Evolutionary conservation across 306 rosid species (phyloP), one percentile per base, ranked within the genome.

Genomic region (Vigna mungo): DNA sequence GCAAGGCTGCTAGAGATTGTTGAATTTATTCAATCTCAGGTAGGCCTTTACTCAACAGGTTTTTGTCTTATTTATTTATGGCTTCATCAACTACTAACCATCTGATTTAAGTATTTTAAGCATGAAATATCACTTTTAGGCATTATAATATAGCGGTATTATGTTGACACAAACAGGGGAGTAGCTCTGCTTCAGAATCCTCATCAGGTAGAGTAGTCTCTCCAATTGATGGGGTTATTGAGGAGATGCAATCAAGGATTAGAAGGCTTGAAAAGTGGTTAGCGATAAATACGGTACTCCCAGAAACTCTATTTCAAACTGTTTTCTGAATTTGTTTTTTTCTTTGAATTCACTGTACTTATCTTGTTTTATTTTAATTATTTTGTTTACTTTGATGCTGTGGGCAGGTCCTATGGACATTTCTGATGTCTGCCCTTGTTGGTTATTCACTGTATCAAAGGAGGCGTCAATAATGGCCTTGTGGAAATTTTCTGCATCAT

Each of bases 11-110:
- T 87, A 82, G 99, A 95, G 81, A 88, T 95, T 83, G 86, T 92
- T 68, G 99, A 95, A 75, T 91, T 85, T 78, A 95, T 95, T 87
- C 99, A 92, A 66, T 87, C 99, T 79, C 97, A 95, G 99, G 99
- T 95, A 85, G 36, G 55, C 56, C 44, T 39, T 78, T 32, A 72
- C 56, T 66, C 14, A 34, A 47, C n/a, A 65, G 51, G 37, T 68
- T 69, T 41, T 81, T 36, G 32, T 67, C 14, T 30, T 13, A 18
- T 54, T 34, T 75, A 43, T 78, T 25, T 25, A 54, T 74, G 43
- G 54, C 68, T 65, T 48, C 66, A 11, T 78, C 66, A 63, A 63
- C 75, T 78, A 44, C 56, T 64, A 44, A 71, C 41, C 77, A 55
- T 63, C 62, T 37, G 37, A 4, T 56, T 56, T 11, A 16, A 14